These are phyloP conservation scores for Epichloe gansuensis DNA, from an alignment of 2,329 filamentous ascomycete species.

Conservation along the genomic window DNA sequence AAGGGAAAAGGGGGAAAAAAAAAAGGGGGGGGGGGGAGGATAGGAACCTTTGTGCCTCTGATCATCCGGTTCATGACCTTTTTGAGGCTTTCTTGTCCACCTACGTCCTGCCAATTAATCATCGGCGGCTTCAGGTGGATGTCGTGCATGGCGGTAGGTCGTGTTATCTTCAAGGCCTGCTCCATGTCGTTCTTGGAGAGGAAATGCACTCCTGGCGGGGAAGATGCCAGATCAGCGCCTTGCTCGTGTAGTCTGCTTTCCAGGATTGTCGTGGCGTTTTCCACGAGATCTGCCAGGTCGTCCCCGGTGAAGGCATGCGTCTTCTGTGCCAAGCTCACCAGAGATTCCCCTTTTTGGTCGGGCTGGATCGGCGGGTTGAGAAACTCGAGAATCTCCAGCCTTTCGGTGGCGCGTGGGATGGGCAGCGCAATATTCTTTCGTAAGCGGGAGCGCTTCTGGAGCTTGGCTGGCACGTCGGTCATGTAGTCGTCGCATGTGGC, in stretches of 20 bases:
- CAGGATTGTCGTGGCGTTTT: slow-evolving; percentile 17
- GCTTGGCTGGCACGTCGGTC: slow-evolving; percentile 55
- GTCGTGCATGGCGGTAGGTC: slow-evolving; percentile 77
- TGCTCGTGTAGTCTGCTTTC: slow-evolving; percentile 13
- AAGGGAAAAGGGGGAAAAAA: neutral
- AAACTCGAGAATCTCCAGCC: slow-evolving; percentile 61
- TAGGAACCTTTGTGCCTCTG: slow-evolving; percentile 19
- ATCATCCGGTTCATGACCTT: slow-evolving; percentile 40
- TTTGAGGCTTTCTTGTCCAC: slow-evolving; percentile 70
- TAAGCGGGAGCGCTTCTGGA: slow-evolving; percentile 55
- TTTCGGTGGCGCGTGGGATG: slow-evolving; percentile 57
- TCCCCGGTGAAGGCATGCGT: slow-evolving; percentile 80
- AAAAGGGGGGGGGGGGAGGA: neutral
- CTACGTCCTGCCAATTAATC: slow-evolving; percentile 77
- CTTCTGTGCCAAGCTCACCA: slow-evolving; percentile 52
- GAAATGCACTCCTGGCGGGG: slow-evolving; percentile 14
- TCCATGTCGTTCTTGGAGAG: slow-evolving; percentile 41
- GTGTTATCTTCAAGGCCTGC: slow-evolving; percentile 52
- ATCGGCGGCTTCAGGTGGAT: slow-evolving; percentile 80
- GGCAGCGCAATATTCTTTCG: slow-evolving; percentile 57
- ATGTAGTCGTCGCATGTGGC: slow-evolving; percentile 60
- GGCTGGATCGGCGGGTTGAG: slow-evolving; percentile 35
- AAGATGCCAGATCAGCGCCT: slow-evolving; percentile 6
- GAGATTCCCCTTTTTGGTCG: slow-evolving; percentile 35
- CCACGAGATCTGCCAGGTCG: slow-evolving; percentile 56